phyloP scores from a whole-genome alignment of 768 basidiomycete genomes.

The Podaxis sp. region DNA sequence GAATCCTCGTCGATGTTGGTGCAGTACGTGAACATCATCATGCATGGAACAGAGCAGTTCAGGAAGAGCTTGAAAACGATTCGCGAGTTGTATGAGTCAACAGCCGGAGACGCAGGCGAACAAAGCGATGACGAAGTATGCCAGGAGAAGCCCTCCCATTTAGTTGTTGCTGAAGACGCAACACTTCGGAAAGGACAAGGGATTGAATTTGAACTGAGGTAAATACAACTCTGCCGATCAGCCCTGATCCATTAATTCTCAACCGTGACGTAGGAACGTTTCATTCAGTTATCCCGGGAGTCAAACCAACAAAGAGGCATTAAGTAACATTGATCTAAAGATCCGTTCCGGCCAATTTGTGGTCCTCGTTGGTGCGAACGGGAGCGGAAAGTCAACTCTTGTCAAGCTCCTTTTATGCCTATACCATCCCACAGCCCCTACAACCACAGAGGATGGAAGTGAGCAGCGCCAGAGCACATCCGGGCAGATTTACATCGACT shows the following conservation, averaged over 20 bases:
- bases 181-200: slow-evolving; percentile 16
- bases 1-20: slow-evolving; percentile 32
- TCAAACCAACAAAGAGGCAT: slow-evolving; percentile 31
- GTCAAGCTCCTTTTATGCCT: slow-evolving; percentile 50
- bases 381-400: slow-evolving; percentile 54
- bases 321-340: slow-evolving; percentile 40
- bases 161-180: not conserved
- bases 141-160: not conserved
- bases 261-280: slow-evolving; percentile 38
- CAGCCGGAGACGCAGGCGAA: slow-evolving; percentile 29
- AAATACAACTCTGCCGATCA: not conserved
- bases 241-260: not conserved
- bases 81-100: slow-evolving; percentile 31
- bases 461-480: too few relatives aligned
- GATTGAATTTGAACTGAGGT: slow-evolving; percentile 27
- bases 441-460: too few relatives aligned
- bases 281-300: slow-evolving; percentile 52
- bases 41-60: slow-evolving; percentile 22
- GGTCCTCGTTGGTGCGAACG: slow-evolving; percentile 59
- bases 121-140: slow-evolving; percentile 14
- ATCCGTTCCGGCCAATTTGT: slow-evolving; percentile 49
- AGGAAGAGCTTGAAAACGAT: slow-evolving; percentile 27
- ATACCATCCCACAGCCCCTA: slow-evolving; percentile 39
- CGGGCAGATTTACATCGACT: slow-evolving; percentile 47
- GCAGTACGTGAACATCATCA: slow-evolving; percentile 22